Base-by-base conservation (phyloP, 2,329 filamentous ascomycete species). In the Cercospora sp. region DNA sequence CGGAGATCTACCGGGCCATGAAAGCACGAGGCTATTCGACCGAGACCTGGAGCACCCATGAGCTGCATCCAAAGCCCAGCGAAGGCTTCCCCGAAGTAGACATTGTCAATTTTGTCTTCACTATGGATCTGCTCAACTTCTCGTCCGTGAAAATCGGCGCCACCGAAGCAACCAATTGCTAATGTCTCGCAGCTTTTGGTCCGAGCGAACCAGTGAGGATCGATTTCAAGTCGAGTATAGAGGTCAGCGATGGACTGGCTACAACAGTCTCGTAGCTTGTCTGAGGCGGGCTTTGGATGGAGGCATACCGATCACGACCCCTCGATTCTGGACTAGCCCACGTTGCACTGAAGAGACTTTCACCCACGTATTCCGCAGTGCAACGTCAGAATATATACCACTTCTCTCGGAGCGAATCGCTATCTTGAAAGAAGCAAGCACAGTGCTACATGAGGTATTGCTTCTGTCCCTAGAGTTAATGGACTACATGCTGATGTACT, bases 121-220 rank as follows among this genome's bases (percentile, higher is more conserved):
- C 92, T 21, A 97, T 99, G 93, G 95, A 99, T 78, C 80, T 99
- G 30, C 83, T 99, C 61, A 99, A 99, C 78, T 99, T 98, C 78
- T 96, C 75, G 67, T 76, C 60, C 51, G 73, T 64, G 18, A 24
- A 60, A 8, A 2, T n/a, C 9, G 4, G 53, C 5, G 40, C 8
- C 8, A 9, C 37, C 18, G 26, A 26, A 10, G 3, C 34, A 9
- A 55, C 8, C 21, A 28, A 30, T 66, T 71, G 65, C 72, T 61
- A 9, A 49, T 34, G n/a, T n/a, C 28, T 21, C 24, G 26, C 32
- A 78, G 90, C 24, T 99, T 99, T 79, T 99, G 95, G 95, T 96
- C 92, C 13, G 90, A 92, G 63, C 81, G 85, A 68, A 76, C 79
- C 2, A 89, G 91, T 10, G 85, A 88, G 5, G 89, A 94, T 74